phyloP scores from a whole-genome alignment of 495 filamentous ascomycete species.

The Penicillium nucicola region DNA sequence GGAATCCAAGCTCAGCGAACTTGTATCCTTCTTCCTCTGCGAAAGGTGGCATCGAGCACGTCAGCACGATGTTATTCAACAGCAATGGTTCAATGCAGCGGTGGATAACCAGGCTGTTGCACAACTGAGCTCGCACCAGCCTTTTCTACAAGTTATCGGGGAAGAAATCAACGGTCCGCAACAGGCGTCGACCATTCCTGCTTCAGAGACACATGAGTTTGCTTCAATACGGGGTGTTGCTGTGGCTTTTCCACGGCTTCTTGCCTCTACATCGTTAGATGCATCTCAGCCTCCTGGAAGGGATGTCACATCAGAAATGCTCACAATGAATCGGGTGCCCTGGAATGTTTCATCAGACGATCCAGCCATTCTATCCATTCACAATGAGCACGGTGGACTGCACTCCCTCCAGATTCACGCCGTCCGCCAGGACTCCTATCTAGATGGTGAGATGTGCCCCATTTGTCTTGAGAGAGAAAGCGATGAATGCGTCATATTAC shows the following conservation, averaged over 20 bases:
- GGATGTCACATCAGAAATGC: background rate
- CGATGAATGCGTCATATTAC: background rate
- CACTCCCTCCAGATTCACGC: background rate
- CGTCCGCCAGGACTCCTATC: background rate
- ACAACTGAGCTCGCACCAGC: background rate
- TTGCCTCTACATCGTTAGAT: background rate
- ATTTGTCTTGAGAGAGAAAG: background rate
- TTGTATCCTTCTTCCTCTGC: background rate
- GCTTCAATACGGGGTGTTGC: background rate
- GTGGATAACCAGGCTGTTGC: background rate
- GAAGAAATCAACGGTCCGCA: background rate
- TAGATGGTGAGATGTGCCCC: no score
- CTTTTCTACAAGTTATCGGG: background rate
- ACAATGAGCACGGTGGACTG: background rate
- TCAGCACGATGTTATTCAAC: background rate
- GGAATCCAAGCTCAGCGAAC: background rate
- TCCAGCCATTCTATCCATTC: background rate
- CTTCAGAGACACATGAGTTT: background rate
- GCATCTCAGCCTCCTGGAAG: background rate
- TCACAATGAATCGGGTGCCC: background rate
- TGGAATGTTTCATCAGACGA: background rate
- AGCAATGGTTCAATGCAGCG: background rate
- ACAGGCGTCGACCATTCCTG: no score
- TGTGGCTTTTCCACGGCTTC: no score
- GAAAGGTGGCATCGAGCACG: background rate